phyloP scores from a whole-genome alignment of 2,329 filamentous ascomycete species.

The Akanthomyces uredinophilus region DNA sequence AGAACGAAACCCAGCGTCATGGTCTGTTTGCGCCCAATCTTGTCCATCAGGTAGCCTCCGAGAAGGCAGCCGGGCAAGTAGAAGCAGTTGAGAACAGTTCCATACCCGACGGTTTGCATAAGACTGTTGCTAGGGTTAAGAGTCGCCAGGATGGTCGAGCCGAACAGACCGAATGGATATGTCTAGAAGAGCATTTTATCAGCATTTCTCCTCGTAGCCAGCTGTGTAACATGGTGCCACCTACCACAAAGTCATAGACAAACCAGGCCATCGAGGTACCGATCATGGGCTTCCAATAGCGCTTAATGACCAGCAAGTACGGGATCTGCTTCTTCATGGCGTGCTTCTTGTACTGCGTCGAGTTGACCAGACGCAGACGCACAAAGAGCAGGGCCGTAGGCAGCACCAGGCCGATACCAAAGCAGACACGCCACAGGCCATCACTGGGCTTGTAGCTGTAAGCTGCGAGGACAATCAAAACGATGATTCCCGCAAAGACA shows the following conservation, averaged over 20 bases:
- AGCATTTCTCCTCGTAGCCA: not conserved
- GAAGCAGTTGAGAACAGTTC: slow-evolving; percentile 22
- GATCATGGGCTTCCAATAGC: slow-evolving; percentile 42
- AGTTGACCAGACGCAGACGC: slow-evolving; percentile 46
- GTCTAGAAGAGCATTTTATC: slow-evolving; percentile 14
- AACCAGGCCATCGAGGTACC: slow-evolving; percentile 50
- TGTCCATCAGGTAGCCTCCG: slow-evolving; percentile 35
- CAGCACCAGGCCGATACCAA: slow-evolving; percentile 21
- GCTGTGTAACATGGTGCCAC: not conserved
- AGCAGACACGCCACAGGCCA: slow-evolving; percentile 39
- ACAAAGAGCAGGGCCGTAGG: slow-evolving; percentile 51
- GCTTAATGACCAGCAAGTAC: slow-evolving; percentile 22
- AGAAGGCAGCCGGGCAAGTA: slow-evolving; percentile 27
- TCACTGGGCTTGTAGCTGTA: slow-evolving; percentile 28
- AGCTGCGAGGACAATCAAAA: slow-evolving; percentile 39
- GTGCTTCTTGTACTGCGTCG: slow-evolving; percentile 32
- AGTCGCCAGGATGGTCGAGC: slow-evolving; percentile 21
- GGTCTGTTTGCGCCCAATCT: slow-evolving; percentile 30
- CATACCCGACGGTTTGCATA: slow-evolving; percentile 21
- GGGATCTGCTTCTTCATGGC: slow-evolving; percentile 24
- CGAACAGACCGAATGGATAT: slow-evolving; percentile 23
- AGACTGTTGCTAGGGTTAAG: slow-evolving; percentile 20
- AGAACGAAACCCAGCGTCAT: slow-evolving; percentile 22
- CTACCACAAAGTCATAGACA: slow-evolving; percentile 28
- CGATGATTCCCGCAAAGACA: slow-evolving; percentile 38